A percentile compares a stretch with the other conserved stretches of the same genome.
phyloP scores from a whole-genome alignment of 192 early-diverging fungal species.

The Coemansia sp. region DNA sequence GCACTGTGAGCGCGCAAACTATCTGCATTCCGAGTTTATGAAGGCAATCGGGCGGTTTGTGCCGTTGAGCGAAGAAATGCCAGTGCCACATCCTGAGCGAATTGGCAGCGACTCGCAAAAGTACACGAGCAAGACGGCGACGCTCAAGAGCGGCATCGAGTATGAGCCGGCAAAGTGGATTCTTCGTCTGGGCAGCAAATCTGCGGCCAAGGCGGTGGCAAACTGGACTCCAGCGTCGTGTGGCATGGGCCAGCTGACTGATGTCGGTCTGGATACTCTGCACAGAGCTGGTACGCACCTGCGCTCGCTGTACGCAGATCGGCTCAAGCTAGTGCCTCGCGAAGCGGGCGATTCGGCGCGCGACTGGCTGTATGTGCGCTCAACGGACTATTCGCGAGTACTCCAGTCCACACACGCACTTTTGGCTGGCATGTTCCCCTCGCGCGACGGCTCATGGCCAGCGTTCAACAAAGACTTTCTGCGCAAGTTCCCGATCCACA shows the following conservation, averaged over 20 bases:
- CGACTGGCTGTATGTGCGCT: conserved; percentile 56
- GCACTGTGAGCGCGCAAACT: conserved; percentile 32
- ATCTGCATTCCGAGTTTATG: conserved; percentile 39
- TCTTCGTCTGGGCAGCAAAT: conserved; percentile 14
- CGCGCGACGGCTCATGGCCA: conserved; percentile 3
- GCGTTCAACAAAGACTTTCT: conserved; percentile 24
- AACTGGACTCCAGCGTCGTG: conserved; percentile 19
- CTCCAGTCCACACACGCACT: conserved; percentile 65
- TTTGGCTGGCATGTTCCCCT: conserved; percentile 56
- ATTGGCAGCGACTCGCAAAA: conserved; percentile 5
- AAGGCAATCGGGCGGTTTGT: conserved; percentile 30
- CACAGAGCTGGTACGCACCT: conserved; percentile 37
- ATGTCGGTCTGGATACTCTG: conserved; percentile 55
- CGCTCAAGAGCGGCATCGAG: conserved; percentile 28
- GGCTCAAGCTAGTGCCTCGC: conserved; percentile 33
- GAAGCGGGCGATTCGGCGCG: background rate
- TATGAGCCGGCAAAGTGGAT: conserved; percentile 38
- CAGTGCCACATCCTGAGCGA: conserved; percentile 10
- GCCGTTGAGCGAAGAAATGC: conserved; percentile 27
- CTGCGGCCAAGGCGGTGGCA: background rate
- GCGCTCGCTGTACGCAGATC: conserved; percentile 55
- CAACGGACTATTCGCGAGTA: conserved; percentile 64
- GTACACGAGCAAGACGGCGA: conserved; percentile 19
- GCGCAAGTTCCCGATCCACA: conserved; percentile 24
- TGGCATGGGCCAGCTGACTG: conserved; percentile 57